phyloP scores from a whole-genome alignment of 2,329 filamentous ascomycete species.

The Fusarium torreyae region DNA sequence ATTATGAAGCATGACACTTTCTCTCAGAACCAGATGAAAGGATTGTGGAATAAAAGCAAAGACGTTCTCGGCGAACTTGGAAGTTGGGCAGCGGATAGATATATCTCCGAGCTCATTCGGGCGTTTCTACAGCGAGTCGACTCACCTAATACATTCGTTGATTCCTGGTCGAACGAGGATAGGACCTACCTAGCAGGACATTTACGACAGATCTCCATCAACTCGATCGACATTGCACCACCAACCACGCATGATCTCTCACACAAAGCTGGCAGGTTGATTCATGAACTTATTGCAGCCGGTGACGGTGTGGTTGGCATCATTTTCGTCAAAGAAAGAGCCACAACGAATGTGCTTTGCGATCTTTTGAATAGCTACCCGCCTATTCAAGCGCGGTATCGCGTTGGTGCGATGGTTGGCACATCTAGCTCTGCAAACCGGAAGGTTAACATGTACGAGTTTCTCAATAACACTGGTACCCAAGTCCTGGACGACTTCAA shows the following conservation, averaged over 20 bases:
- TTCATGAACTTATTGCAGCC: constrained; percentile 64
- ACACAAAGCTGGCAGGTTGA: constrained; percentile 69
- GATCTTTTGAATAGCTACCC: constrained; percentile 71
- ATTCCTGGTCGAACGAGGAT: constrained; percentile 65
- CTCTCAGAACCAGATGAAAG: constrained; percentile 68
- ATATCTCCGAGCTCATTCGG: constrained; percentile 67
- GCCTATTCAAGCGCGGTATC: constrained; percentile 61
- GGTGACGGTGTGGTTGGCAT: constrained; percentile 69
- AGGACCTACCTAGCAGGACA: constrained; percentile 68
- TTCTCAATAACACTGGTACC: constrained; percentile 52
- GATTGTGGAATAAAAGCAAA: constrained; percentile 65
- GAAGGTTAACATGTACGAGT: constrained; percentile 60
- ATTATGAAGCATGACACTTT: constrained; percentile 65
- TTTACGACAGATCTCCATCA: constrained; percentile 56
- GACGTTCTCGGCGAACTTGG: constrained; percentile 73
- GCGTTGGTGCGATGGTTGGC: constrained; percentile 70
- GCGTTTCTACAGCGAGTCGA: constrained; percentile 50
- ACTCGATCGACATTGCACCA: constrained; percentile 27
- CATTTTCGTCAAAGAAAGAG: constrained; percentile 76
- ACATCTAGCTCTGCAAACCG: constrained; percentile 58
- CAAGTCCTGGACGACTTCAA: constrained; percentile 65
- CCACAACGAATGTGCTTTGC: constrained; percentile 72
- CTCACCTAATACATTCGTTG: constrained; percentile 48
- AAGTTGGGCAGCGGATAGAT: constrained; percentile 77
- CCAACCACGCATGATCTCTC: constrained; percentile 60